phyloP scores from a whole-genome alignment of 495 filamentous ascomycete genomes.

The Trichocladium antarcticum region DNA sequence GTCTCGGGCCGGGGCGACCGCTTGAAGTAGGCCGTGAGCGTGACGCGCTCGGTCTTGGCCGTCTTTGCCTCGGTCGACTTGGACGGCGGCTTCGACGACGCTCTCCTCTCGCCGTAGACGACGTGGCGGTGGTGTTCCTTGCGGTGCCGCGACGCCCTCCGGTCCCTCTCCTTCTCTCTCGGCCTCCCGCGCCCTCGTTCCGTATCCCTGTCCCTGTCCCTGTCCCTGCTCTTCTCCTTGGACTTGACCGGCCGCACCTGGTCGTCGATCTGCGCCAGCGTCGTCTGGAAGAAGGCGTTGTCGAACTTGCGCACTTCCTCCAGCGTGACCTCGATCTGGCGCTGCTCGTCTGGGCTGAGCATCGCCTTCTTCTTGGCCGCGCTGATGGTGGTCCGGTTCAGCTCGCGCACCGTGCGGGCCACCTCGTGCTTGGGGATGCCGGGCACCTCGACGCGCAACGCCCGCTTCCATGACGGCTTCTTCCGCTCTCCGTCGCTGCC shows the following conservation, averaged over 20 bases:
- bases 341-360: conserved; percentile 18
- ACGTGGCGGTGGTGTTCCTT: background rate
- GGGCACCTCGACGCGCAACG: conserved; percentile 12
- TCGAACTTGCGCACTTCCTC: conserved; percentile 11
- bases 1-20: conserved; percentile 19
- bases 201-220: background rate
- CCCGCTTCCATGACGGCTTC: conserved; percentile 23
- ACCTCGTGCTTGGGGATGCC: conserved; percentile 20
- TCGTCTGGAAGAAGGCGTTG: conserved; percentile 21
- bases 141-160: background rate
- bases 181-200: background rate
- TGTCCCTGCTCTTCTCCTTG: conserved; percentile 9
- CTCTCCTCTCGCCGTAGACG: background rate
- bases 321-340: conserved; percentile 26
- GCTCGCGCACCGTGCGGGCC: conserved; percentile 17
- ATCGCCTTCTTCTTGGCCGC: conserved; percentile 23
- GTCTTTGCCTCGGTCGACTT: conserved; percentile 1
- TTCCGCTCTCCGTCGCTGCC: conserved; percentile 18
- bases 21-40: conserved; percentile 32
- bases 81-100: background rate
- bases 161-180: background rate
- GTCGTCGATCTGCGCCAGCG: conserved; percentile 28
- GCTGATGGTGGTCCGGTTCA: conserved; percentile 18
- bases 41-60: conserved; percentile 18
- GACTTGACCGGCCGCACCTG: conserved; percentile 7